Conservation (phyloP, 495 filamentous ascomycete species). For the Hyaloscypha finlandica region DNA sequence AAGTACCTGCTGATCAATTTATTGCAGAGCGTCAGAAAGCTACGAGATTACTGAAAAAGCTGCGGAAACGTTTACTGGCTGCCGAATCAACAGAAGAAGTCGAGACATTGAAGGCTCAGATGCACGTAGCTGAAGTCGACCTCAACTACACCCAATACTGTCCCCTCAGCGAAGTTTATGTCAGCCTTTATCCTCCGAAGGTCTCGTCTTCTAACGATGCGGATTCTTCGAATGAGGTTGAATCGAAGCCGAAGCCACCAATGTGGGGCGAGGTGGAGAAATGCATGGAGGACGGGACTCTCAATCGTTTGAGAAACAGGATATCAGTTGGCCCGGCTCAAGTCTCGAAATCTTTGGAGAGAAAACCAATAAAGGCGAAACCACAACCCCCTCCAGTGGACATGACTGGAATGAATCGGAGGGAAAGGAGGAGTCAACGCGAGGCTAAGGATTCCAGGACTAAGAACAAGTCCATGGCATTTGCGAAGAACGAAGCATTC, state of each 20-base stretch:
- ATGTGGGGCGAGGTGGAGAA: slow-evolving; percentile 73
- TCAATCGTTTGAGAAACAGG: slow-evolving; percentile 58
- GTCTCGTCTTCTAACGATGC: slow-evolving; percentile 37
- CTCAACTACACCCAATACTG: slow-evolving; percentile 84
- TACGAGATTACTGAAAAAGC: slow-evolving; percentile 63
- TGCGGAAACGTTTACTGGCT: slow-evolving; percentile 55
- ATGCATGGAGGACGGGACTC: slow-evolving; percentile 65
- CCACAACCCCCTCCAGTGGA: slow-evolving; percentile 12
- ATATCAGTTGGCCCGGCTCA: neutral
- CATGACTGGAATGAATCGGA: slow-evolving; percentile 28
- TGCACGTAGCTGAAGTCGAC: slow-evolving; percentile 76
- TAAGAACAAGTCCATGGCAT: slow-evolving; percentile 29
- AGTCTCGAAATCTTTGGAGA: slow-evolving; percentile 8
- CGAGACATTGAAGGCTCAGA: slow-evolving; percentile 51
- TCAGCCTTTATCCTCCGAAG: slow-evolving; percentile 68
- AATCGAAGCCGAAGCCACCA: slow-evolving; percentile 42
- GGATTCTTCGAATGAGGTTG: slow-evolving; percentile 19
- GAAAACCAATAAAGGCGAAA: slow-evolving; percentile 13
- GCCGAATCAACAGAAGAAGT: slow-evolving; percentile 50
- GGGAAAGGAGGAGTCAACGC: slow-evolving; percentile 25
- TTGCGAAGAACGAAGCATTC: slow-evolving; percentile 28
- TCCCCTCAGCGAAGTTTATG: slow-evolving; percentile 77
- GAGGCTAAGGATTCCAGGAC: neutral
- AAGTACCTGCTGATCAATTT: neutral
- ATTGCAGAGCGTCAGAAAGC: slow-evolving; percentile 81